Percentiles rank a stretch among this genome's conserved stretches.
Conservation (phyloP, 2,329 filamentous ascomycete genomes). For the Diaporthe caulivora region DNA sequence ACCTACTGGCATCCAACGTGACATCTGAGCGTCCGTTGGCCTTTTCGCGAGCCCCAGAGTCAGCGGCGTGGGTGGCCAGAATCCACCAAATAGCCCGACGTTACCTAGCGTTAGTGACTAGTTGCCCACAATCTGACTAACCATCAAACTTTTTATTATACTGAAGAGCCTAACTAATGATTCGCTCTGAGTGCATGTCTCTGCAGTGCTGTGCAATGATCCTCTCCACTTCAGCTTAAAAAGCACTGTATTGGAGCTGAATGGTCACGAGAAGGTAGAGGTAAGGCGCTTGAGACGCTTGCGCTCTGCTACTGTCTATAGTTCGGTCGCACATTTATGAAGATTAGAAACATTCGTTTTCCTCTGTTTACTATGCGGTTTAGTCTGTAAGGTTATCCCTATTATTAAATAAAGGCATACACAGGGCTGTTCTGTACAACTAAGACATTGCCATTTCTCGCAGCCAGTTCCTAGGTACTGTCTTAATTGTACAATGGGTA, state of each 20-base stretch:
- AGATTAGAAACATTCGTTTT: no score
- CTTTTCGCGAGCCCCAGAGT: not conserved
- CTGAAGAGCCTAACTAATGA: not conserved
- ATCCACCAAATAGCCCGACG: not conserved
- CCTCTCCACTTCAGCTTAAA: not conserved
- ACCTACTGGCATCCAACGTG: not conserved
- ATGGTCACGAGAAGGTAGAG: not conserved
- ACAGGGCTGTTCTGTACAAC: not conserved
- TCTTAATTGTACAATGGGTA: no score
- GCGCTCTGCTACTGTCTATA: not conserved
- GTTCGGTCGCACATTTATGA: not conserved
- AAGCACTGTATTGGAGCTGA: not conserved
- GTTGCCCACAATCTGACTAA: no score
- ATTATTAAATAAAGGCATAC: not conserved
- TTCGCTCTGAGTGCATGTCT: not conserved
- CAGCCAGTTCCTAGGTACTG: no score
- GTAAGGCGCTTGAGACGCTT: conserved; percentile 1
- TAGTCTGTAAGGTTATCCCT: no score
- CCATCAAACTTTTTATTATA: no score
- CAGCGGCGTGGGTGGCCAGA: not conserved
- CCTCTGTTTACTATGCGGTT: no score
- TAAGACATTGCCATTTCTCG: no score
- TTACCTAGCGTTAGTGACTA: not conserved
- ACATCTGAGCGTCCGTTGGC: not conserved
- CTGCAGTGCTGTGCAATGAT: not conserved